A percentile compares a stretch with the other conserved stretches of the same genome.
Conservation (phyloP, 2,329 filamentous ascomycete genomes). For the Aspergillus vadensis region DNA sequence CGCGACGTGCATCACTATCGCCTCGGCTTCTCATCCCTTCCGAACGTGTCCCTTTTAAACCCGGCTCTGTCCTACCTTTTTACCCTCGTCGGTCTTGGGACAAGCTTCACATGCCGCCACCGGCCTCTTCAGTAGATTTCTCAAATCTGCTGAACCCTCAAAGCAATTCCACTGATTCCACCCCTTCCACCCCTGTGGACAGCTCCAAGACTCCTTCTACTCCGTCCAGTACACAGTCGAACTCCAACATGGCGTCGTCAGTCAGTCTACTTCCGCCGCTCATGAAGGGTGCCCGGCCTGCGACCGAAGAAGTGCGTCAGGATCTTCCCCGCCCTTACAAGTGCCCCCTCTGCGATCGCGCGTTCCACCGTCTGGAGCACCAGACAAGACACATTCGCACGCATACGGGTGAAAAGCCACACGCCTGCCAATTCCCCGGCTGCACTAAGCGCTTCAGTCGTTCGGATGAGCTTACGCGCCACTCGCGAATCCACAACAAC, state of each 20-base stretch:
- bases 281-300: conserved; percentile 53
- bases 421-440: conserved; percentile 90
- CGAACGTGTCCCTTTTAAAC: conserved; percentile 14
- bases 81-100: conserved; percentile 19
- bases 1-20: conserved; percentile 24
- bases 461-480: conserved; percentile 92
- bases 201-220: conserved; percentile 32
- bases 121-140: conserved; percentile 73
- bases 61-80: conserved; percentile 22
- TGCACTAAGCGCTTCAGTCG: conserved; percentile 97
- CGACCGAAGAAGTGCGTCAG: conserved; percentile 62
- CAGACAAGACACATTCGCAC: conserved; percentile 91
- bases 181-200: conserved; percentile 26
- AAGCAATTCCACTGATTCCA: conserved; percentile 35
- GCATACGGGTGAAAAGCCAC: conserved; percentile 97
- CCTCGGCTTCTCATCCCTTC: conserved; percentile 26
- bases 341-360: conserved; percentile 96
- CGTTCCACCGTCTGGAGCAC: conserved; percentile 96
- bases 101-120: conserved; percentile 69
- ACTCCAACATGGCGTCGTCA: conserved; percentile 46
- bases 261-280: conserved; percentile 49
- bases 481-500: conserved; percentile 98
- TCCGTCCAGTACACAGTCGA: conserved; percentile 28
- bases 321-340: conserved; percentile 97
- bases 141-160: conserved; percentile 72